Evolutionary conservation across 2,329 filamentous ascomycete species (phyloP), one percentile per base, ranked within the genome.

Genomic region (Fusarium globosum): DNA sequence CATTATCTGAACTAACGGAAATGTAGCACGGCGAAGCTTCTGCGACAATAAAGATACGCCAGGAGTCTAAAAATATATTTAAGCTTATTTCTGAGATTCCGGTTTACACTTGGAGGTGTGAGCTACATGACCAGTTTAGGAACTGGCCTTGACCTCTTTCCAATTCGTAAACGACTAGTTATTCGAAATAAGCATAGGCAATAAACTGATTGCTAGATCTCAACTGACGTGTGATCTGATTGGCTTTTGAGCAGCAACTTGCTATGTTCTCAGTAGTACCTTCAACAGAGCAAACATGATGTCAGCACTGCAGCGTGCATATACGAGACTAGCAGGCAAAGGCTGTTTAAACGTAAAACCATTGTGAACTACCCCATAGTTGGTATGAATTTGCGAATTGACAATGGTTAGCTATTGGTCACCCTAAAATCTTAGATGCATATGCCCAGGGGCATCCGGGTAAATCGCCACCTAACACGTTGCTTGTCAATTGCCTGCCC

Each of bases 31-130:
- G 16, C n/a, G n/a, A 23, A 43, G 10, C 41, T 23, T 33, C 33
- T 33, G 4, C 12, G 4, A 33, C 33, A 14, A 33, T 2, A 33
- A 4, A 0, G 6, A 21, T 15, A 21, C 6, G 9, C 3, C 0
- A 13, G 13, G 9, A 7, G 1, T 10, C 4, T 7, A 28, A 15
- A 16, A 48, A 16, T 48, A 9, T 21, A 30, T 16, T 30, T 16
- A 30, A 30, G 45, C 20, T 30, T 48, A 48, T 12, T 4, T n/a
- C 10, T 30, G 6, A 14, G 4, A 20, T 15, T 48, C 9, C 14
- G 4, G 9, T 4, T 21, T 12, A 30, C 6, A 21, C 21, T 4
- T 0, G 4, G 26, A 21, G 4, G 5, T 3, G 6, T 4, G 3
- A 16, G 13, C 20, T 48, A 7, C 6, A 7, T 5, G 4, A 10